Evolutionary conservation across 148 eudicot species (phyloP).

Genomic region (Chenopodium quinoa): DNA sequence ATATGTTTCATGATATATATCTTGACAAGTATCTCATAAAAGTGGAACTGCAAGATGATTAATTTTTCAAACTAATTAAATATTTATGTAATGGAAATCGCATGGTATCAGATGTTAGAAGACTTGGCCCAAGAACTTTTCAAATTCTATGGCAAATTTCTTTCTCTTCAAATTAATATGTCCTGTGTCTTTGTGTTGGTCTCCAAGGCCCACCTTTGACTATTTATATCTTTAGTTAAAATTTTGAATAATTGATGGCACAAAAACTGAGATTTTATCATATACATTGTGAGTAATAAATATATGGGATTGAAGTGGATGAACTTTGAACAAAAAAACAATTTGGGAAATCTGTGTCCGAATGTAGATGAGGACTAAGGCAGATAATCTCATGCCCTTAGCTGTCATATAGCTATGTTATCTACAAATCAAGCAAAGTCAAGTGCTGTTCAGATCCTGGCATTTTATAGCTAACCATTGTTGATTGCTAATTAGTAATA

Average conservation of each 20-base stretch:
- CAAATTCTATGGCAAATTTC: background rate
- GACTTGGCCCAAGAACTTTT: background rate
- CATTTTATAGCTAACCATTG: background rate
- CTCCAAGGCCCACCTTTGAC: no score
- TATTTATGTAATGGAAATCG: background rate
- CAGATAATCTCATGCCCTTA: background rate
- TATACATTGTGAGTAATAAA: no score
- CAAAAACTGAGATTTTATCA: no score
- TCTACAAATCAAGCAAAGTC: background rate
- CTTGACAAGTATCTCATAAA: background rate
- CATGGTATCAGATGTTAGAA: background rate
- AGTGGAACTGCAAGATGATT: background rate
- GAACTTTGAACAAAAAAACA: background rate
- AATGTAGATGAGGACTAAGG: background rate
- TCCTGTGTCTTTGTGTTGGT: background rate
- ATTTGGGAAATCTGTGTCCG: background rate
- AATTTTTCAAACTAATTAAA: background rate
- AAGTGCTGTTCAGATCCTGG: background rate
- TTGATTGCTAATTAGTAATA: background rate
- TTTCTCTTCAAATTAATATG: background rate
- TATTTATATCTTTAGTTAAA: no score
- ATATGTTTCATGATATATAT: background rate
- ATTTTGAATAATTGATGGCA: no score
- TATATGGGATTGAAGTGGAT: no score
- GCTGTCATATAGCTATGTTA: background rate